Base-by-base conservation (phyloP, 768 basidiomycete species). In the Sarcomyxa edulis region DNA sequence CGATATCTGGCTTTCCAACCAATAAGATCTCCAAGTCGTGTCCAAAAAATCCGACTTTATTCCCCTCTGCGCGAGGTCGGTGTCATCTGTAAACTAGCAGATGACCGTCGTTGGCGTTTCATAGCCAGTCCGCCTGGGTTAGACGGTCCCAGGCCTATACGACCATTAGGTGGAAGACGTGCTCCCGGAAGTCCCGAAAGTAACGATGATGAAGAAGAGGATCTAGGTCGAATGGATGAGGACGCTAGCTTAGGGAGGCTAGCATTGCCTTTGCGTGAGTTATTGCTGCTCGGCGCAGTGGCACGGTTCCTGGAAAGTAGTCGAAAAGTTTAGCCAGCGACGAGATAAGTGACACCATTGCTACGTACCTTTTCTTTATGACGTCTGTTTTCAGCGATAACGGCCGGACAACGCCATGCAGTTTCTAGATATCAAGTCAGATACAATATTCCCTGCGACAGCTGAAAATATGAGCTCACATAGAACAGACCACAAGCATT, bases 321-420 rank as follows among this genome's bases (percentile, higher is more conserved):
- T n/a, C n/a, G n/a, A 48, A 23, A 40, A 28, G 37, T 10, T 21
- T 24, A 24, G 34, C 20, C 26, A 36, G 30, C 27, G 27, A 41
- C 19, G 6, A 22, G 20, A 42, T 18, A 16, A 42, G 30, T 23
- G 22, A 32, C 22, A 23, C 37, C 22, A 14, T 18, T n/a, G n/a
- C 12, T 37, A 42, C 65, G 16, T 50, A 89, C 89, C 89, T 72
- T 69, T 96, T 97, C 81, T 97, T 96, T 64, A 95, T 96, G 32
- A 94, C 85, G 57, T 97, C 91, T 29, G 94, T 97, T 74, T 96
- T 96, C 45, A 98, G 74, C 26, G 92, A 94, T 47, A 95, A 67
- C 6, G 95, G 95, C 38, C 95, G 77, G 5, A 93, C 88, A 35
- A 97, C 93, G 32, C 92, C 92, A 53, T 98, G 95, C 26, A 98